Percentiles rank a stretch among this genome's conserved stretches.
Conservation (phyloP, 179 eudicot genomes). For the Nepenthes alata region DNA sequence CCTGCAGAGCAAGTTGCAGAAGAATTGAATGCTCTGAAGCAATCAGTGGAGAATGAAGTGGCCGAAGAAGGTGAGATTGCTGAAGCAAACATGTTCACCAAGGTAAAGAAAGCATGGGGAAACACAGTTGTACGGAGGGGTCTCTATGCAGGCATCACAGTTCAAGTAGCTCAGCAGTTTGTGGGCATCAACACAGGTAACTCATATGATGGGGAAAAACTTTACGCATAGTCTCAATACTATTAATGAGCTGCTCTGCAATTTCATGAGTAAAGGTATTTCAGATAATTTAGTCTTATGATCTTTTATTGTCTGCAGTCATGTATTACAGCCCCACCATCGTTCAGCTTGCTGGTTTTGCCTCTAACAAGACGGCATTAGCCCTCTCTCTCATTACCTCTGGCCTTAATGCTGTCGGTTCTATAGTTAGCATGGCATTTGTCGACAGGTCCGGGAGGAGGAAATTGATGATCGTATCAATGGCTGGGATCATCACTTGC, state of each 20-base stretch:
- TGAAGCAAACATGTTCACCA: constrained; percentile 21
- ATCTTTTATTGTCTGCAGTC: constrained; percentile 8
- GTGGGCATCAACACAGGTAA: constrained; percentile 65
- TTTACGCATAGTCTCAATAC: too few species aligned
- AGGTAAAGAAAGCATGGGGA: constrained; percentile 42
- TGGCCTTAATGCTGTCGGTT: constrained; percentile 68
- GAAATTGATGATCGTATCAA: constrained; percentile 59
- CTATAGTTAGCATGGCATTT: constrained; percentile 63
- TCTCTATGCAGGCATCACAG: constrained; percentile 78
- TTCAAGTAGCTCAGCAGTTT: constrained; percentile 91
- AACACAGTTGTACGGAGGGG: constrained; percentile 60
- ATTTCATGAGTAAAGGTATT: too few species aligned
- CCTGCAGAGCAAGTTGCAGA: constrained; percentile 54
- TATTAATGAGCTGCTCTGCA: too few species aligned
- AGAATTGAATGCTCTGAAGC: constrained; percentile 55
- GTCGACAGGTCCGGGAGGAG: constrained; percentile 81
- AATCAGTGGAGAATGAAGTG: constrained; percentile 50
- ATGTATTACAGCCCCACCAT: constrained; percentile 96
- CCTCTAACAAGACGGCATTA: constrained; percentile 71
- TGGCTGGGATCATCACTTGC: constrained; percentile 63
- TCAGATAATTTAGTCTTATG: too few species aligned
- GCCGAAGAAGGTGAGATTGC: constrained; percentile 37
- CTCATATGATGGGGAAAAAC: too few species aligned
- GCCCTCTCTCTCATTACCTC: constrained; percentile 80
- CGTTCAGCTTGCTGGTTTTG: constrained; percentile 77